phyloP scores from a whole-genome alignment of 2,329 filamentous ascomycete species.

The Verruconis gallopava region DNA sequence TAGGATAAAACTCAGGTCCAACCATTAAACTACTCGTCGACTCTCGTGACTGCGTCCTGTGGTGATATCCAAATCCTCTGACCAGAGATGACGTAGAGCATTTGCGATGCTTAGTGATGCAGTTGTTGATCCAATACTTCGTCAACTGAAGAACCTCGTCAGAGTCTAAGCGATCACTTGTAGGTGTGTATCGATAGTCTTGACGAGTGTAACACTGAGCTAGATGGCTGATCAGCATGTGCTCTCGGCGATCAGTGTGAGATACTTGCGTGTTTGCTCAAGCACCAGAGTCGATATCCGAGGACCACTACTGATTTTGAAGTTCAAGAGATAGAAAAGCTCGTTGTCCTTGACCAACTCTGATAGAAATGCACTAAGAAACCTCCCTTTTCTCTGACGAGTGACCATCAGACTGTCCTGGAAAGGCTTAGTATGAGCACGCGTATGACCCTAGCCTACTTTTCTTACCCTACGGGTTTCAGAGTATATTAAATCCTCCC shows the following conservation, averaged over 20 bases:
- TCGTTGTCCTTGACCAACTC: neutral
- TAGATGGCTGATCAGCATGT: neutral
- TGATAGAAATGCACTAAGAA: neutral
- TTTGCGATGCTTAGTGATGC: conserved; percentile 10
- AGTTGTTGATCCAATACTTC: conserved; percentile 12
- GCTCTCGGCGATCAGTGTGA: no score
- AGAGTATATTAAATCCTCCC: neutral
- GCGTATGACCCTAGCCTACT: neutral
- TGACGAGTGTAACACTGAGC: neutral
- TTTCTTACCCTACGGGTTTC: conserved; percentile 1
- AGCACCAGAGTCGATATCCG: neutral
- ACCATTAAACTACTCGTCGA: no score
- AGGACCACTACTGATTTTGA: neutral
- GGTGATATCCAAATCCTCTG: neutral
- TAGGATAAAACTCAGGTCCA: neutral
- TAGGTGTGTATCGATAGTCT: no score
- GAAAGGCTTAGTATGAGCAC: no score
- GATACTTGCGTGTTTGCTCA: neutral
- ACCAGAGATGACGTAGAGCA: neutral
- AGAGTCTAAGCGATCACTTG: neutral
- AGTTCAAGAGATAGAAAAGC: neutral
- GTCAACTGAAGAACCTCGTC: conserved; percentile 10
- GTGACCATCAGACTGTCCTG: neutral
- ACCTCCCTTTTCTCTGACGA: neutral
- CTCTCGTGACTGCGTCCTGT: no score